phyloP scores from a whole-genome alignment of 371 early-diverging fungal genomes.

The Capillidium heterosporum region DNA sequence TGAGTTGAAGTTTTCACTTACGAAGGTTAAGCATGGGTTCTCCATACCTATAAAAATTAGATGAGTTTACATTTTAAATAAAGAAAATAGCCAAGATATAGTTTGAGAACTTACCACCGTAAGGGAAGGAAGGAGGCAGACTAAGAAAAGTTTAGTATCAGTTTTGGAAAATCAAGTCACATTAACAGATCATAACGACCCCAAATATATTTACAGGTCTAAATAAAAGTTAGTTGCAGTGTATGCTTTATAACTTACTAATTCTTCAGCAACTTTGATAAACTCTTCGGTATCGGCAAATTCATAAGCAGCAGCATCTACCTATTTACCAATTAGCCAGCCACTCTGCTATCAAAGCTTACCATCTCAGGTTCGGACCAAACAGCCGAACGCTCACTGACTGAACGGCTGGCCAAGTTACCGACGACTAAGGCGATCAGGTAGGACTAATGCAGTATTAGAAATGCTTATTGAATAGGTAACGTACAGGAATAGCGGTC shows the following conservation, averaged over 20 bases:
- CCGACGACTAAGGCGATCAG: slow-evolving; percentile 89
- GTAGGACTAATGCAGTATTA: slow-evolving; percentile 32
- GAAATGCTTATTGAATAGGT: background rate
- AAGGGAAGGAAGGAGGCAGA: slow-evolving; percentile 62
- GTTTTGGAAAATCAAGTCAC: slow-evolving; percentile 17
- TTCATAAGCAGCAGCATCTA: slow-evolving; percentile 74
- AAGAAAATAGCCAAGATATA: background rate
- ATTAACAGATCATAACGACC: slow-evolving; percentile 89
- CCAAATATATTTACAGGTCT: slow-evolving; percentile 67
- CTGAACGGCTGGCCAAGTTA: slow-evolving; percentile 49
- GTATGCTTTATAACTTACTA: slow-evolving; percentile 29
- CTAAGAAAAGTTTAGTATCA: slow-evolving; percentile 5
- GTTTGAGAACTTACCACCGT: slow-evolving; percentile 35
- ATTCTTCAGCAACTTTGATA: slow-evolving; percentile 61
- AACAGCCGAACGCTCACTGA: slow-evolving; percentile 84
- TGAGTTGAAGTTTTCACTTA: background rate
- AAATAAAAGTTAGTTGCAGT: background rate
- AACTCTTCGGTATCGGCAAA: slow-evolving; percentile 84
- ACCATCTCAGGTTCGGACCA: slow-evolving; percentile 86
- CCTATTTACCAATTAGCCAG: background rate
- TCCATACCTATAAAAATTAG: slow-evolving; percentile 44
- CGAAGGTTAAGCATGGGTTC: slow-evolving; percentile 87
- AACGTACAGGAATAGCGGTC: slow-evolving; percentile 37
- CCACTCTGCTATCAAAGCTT: background rate
- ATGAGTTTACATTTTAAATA: slow-evolving; percentile 12